These are phyloP conservation scores for Daedaleopsis nitida DNA, from an alignment of 768 basidiomycete species.

Conservation along the genomic window DNA sequence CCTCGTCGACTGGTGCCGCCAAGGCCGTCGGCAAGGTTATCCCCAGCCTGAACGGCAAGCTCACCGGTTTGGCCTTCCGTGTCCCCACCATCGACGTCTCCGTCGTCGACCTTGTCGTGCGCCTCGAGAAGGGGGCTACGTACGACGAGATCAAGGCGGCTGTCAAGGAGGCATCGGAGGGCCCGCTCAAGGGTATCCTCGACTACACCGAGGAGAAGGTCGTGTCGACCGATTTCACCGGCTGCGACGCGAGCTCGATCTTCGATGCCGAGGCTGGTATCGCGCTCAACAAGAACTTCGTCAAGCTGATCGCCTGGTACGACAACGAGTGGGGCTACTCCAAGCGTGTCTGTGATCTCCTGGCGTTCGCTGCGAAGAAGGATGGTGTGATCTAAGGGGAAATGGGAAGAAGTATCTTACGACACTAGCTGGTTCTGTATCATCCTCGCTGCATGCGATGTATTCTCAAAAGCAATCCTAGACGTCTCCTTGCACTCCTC, in stretches of 20 bases:
- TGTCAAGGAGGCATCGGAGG: slow-evolving; percentile 77
- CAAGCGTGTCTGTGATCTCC: slow-evolving; percentile 86
- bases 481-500: neutral
- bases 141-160: slow-evolving; percentile 92
- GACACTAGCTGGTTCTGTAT: slow-evolving; percentile 15
- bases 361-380: slow-evolving; percentile 77
- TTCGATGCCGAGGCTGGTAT: slow-evolving; percentile 96
- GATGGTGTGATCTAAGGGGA: slow-evolving; percentile 45
- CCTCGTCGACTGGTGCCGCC: slow-evolving; percentile 97
- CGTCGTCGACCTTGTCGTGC: slow-evolving; percentile 95
- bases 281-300: slow-evolving; percentile 86
- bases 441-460: slow-evolving; percentile 13
- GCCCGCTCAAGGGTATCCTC: slow-evolving; percentile 70
- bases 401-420: slow-evolving; percentile 6
- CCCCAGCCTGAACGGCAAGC: slow-evolving; percentile 93
- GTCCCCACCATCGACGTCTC: slow-evolving; percentile 96
- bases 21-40: slow-evolving; percentile 99
- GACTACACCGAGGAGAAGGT: slow-evolving; percentile 93
- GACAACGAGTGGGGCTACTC: slow-evolving; percentile 97
- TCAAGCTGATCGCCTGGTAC: slow-evolving; percentile 97
- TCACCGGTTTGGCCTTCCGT: slow-evolving; percentile 97
- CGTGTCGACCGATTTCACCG: slow-evolving; percentile 93
- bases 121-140: slow-evolving; percentile 79
- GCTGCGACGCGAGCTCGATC: slow-evolving; percentile 77
- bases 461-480: slow-evolving; percentile 19